A percentile compares a stretch with the other conserved stretches of the same genome.
Conservation (phyloP, 2,329 filamentous ascomycete genomes). For the Neoscytalidium dimidiatum region DNA sequence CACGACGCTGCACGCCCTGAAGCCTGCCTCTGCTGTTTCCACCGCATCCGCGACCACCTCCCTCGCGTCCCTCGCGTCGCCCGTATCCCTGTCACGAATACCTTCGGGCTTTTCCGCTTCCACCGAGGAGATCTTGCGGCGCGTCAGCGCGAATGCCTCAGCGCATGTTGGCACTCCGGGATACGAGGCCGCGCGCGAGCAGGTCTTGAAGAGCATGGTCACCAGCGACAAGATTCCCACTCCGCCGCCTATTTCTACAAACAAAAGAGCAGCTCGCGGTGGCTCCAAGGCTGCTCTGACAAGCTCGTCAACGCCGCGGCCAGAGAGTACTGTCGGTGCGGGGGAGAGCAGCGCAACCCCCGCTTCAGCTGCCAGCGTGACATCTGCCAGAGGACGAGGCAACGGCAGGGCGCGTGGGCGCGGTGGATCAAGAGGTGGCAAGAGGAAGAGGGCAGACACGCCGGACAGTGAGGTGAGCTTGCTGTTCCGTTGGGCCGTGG, state of each 20-base stretch:
- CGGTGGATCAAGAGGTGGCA: slow-evolving; percentile 39
- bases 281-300: neutral
- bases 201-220: slow-evolving; percentile 47
- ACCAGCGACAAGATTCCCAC: slow-evolving; percentile 47
- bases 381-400: slow-evolving; percentile 36
- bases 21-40: neutral
- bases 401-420: slow-evolving; percentile 40
- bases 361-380: slow-evolving; percentile 24
- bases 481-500: slow-evolving; percentile 8
- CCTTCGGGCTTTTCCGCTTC: slow-evolving; percentile 35
- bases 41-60: slow-evolving; percentile 5
- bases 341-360: slow-evolving; percentile 23
- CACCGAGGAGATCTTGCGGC: slow-evolving; percentile 44
- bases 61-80: neutral
- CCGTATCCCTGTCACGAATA: neutral
- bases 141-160: slow-evolving; percentile 37
- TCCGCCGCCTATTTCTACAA: slow-evolving; percentile 34
- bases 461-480: slow-evolving; percentile 37
- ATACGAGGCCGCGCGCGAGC: slow-evolving; percentile 49
- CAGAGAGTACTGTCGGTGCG: slow-evolving; percentile 34
- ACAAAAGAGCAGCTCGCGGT: slow-evolving; percentile 35
- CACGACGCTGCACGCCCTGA: neutral
- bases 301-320: slow-evolving; percentile 34
- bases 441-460: slow-evolving; percentile 42
- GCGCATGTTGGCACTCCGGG: slow-evolving; percentile 37